Percentiles rank a stretch among this genome's conserved stretches.
These are phyloP conservation scores for Naganishia sp. DNA, from an alignment of 1,284 basidiomycete genomes.

Conservation along the genomic window DNA sequence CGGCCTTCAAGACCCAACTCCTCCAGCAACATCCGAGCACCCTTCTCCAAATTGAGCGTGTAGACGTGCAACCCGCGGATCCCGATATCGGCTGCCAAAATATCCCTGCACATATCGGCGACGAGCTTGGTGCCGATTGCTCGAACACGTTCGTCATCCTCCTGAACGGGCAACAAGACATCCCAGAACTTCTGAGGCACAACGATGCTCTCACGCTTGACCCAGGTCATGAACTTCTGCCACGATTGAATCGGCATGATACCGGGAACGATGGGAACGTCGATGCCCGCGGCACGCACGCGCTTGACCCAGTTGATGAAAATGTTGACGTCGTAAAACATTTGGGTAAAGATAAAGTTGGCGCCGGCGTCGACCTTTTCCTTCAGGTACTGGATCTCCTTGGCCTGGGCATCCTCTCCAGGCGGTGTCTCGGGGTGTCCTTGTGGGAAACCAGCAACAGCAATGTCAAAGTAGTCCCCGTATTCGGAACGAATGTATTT, in stretches of 20 bases:
- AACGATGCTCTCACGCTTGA: slow-evolving; percentile 77
- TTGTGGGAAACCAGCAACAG: slow-evolving; percentile 88
- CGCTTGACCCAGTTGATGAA: slow-evolving; percentile 83
- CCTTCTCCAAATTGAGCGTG: slow-evolving; percentile 97
- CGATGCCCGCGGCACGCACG: slow-evolving; percentile 82
- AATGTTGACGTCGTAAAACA: slow-evolving; percentile 91
- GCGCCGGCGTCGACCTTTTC: slow-evolving; percentile 92
- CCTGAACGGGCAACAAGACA: slow-evolving; percentile 84
- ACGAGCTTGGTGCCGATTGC: slow-evolving; percentile 84
- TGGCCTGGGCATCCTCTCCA: slow-evolving; percentile 49
- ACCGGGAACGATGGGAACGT: slow-evolving; percentile 84
- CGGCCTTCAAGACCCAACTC: slow-evolving; percentile 81
- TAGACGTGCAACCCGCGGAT: slow-evolving; percentile 92
- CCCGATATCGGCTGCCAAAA: slow-evolving; percentile 72
- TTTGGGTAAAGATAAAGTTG: slow-evolving; percentile 92
- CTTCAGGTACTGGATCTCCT: slow-evolving; percentile 84
- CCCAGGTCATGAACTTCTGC: slow-evolving; percentile 93
- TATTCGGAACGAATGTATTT: slow-evolving; percentile 77
- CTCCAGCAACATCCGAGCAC: slow-evolving; percentile 86
- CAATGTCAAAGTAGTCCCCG: slow-evolving; percentile 90
- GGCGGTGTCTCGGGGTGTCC: slow-evolving; percentile 64
- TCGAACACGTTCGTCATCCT: slow-evolving; percentile 85
- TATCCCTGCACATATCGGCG: slow-evolving; percentile 80
- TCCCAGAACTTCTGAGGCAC: slow-evolving; percentile 82
- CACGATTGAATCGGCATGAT: slow-evolving; percentile 98